phyloP scores from a whole-genome alignment of 257 asterid species.

The Capsicum pubescens region DNA sequence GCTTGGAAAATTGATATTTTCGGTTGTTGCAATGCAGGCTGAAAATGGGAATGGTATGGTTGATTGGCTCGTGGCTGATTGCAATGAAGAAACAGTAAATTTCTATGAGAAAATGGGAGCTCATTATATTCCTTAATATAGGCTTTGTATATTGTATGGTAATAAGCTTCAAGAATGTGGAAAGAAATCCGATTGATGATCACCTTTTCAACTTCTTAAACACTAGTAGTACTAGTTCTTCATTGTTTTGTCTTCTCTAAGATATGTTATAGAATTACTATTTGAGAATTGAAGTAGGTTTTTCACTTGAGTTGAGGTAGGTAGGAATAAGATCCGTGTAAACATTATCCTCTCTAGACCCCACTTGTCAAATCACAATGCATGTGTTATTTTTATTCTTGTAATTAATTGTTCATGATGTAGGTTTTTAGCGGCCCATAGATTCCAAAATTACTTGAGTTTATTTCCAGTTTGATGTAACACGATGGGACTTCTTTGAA shows the following conservation, averaged over 20 bases:
- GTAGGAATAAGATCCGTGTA: background rate
- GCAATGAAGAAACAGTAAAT: background rate
- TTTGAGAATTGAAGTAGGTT: background rate
- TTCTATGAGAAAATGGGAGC: slow-evolving; percentile 27
- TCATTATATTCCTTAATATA: slow-evolving; percentile 21
- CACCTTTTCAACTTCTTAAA: background rate
- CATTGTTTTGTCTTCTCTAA: background rate
- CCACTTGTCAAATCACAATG: too few species aligned
- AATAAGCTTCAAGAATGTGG: background rate
- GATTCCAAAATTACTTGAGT: background rate
- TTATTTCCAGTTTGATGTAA: background rate
- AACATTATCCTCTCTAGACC: background rate
- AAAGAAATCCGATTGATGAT: background rate
- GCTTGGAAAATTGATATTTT: too few species aligned
- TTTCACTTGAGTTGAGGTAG: background rate
- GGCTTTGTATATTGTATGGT: slow-evolving; percentile 21
- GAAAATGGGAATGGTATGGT: background rate
- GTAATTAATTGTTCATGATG: too few species aligned
- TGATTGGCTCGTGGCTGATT: slow-evolving; percentile 24
- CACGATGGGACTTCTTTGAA: too few species aligned
- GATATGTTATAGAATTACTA: background rate
- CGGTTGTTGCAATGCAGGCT: too few species aligned
- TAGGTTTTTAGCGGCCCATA: too few species aligned
- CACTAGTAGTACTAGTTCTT: background rate
- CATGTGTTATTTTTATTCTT: too few species aligned